phyloP scores from a whole-genome alignment of 371 early-diverging fungal genomes.

The Fennellomyces sp. region DNA sequence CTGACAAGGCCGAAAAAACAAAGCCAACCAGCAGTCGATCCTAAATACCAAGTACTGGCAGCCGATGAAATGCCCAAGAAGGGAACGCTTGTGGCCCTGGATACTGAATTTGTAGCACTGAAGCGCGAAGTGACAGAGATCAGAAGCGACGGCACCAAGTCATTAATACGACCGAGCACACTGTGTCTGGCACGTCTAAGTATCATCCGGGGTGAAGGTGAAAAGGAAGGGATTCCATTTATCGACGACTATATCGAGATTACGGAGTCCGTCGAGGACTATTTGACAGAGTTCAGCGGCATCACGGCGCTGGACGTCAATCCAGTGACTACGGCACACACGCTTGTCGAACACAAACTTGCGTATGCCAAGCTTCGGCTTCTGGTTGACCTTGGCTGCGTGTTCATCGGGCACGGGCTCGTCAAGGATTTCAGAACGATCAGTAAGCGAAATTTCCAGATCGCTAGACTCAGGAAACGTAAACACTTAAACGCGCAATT shows the following conservation, averaged over 20 bases:
- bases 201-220: slow-evolving; percentile 82
- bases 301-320: slow-evolving; percentile 87
- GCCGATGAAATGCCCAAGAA: slow-evolving; percentile 67
- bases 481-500: too few species aligned
- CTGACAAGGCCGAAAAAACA: too few species aligned
- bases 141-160: slow-evolving; percentile 88
- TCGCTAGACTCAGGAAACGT: not conserved
- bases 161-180: slow-evolving; percentile 79
- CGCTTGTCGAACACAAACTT: slow-evolving; percentile 85
- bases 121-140: slow-evolving; percentile 89
- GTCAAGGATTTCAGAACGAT: slow-evolving; percentile 93
- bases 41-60: slow-evolving; percentile 52
- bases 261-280: slow-evolving; percentile 84
- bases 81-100: slow-evolving; percentile 82
- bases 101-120: slow-evolving; percentile 94
- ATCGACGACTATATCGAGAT: slow-evolving; percentile 94
- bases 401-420: slow-evolving; percentile 94
- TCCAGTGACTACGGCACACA: slow-evolving; percentile 65
- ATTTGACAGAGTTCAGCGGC: slow-evolving; percentile 91
- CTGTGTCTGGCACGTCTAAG: slow-evolving; percentile 89
- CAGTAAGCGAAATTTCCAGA: slow-evolving; percentile 58
- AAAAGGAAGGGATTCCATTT: slow-evolving; percentile 77
- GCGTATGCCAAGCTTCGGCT: slow-evolving; percentile 88
- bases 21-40: slow-evolving; percentile 52
- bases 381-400: slow-evolving; percentile 86